Base-by-base conservation (phyloP, 495 filamentous ascomycete genomes). In the Aspergillus taichungensis region DNA sequence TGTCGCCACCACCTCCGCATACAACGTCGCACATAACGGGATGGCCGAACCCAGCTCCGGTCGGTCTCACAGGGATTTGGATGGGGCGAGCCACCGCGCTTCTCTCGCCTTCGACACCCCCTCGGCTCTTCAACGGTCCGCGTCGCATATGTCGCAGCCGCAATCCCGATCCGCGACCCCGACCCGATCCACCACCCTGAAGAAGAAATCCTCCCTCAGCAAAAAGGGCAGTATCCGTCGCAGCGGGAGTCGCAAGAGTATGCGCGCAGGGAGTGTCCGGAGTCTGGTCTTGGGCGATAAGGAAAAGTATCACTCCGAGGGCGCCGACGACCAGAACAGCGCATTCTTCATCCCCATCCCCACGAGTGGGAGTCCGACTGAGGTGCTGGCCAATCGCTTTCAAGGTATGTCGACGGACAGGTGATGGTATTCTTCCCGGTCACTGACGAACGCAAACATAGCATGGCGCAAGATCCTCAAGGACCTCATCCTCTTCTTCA, bases 391-490 rank as follows among this genome's bases (percentile, higher is more conserved):
- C 18, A 87, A 83, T 52, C 80, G 92, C 43, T 98, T 98, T 62
- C 84, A 94, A 72, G 78, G 90, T 94, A 71, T 41, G 78, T 66
- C 37, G 13, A 14, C 47, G 4, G 18, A 4, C 18, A 24, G 18
- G 18, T 24, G 18, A 24, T 24, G 18, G 18, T 24, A 4, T 11
- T 13, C 6, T 32, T 29, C 36, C 11, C 4, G 10, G 8, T 30
- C 11, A 37, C 47, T 52, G 27, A 50, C 56, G 59, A 37, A 66
- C 37, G 4, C 1, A 9, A 42, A 39, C 40, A 13, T 50, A 95
- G 92, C 87, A 41, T 98, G 92, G 92, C 77, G 92, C 32, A 95
- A 94, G 72, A 74, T 95, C 9, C 75, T 98, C 29, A 98, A 98
- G 62, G 90, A 95, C 54, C 72, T 95, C 33, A 95, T 96, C 50